These are phyloP conservation scores for Coelastrella sp. DNA, from an alignment of 139 green algal genomes.

Conservation along the genomic window DNA sequence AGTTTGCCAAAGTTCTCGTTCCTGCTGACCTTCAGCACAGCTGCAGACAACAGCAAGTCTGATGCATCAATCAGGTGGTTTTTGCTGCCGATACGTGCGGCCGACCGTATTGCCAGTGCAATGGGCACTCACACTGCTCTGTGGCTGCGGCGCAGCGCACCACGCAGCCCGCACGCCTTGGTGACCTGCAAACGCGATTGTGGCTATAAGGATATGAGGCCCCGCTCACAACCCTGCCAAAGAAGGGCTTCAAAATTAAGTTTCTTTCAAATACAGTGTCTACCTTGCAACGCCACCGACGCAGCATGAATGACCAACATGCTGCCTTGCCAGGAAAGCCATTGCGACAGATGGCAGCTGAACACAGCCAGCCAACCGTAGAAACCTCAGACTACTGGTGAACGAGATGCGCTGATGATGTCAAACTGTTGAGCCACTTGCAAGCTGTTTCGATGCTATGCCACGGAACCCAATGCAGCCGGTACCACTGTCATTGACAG, in stretches of 20 bases:
- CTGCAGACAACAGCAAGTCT: constrained; percentile 8
- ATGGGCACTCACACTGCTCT: constrained; percentile 19
- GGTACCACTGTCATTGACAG: too few species aligned
- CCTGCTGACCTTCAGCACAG: constrained; percentile 64
- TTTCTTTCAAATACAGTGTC: background rate
- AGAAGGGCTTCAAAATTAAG: background rate
- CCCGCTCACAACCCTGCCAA: background rate
- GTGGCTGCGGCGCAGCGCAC: constrained; percentile 40
- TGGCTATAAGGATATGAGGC: background rate
- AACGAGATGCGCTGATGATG: too few species aligned
- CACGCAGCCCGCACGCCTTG: background rate
- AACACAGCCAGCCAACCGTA: too few species aligned
- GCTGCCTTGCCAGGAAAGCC: too few species aligned
- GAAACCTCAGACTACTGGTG: too few species aligned
- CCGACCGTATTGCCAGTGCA: background rate
- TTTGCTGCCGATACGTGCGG: background rate
- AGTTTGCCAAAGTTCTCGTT: constrained; percentile 99
- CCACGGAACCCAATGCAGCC: too few species aligned
- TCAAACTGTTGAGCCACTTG: too few species aligned
- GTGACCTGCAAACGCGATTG: constrained; percentile 13
- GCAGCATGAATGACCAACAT: too few species aligned
- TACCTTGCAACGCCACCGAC: too few species aligned
- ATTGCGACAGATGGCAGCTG: too few species aligned
- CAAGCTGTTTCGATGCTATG: too few species aligned
- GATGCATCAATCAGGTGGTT: background rate